These are phyloP conservation scores for Chlorella variabilis DNA, from an alignment of 163 green algal species.

Conservation along the genomic window DNA sequence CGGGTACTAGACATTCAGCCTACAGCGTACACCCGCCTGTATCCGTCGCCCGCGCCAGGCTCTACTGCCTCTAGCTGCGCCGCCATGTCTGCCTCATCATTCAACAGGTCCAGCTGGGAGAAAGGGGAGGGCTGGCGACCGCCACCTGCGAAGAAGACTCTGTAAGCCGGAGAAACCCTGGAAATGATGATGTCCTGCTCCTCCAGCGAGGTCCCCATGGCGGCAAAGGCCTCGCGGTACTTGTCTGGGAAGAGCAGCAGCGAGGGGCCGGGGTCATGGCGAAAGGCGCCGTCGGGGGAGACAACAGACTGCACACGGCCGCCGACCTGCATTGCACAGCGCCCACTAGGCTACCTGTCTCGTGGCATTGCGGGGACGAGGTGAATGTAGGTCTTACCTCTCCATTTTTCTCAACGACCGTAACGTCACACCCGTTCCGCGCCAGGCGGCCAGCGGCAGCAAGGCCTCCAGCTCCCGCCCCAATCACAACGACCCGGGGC, in stretches of 20 bases:
- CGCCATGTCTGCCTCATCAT: conserved; percentile 78
- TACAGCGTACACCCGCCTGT: neutral
- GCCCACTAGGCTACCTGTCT: no score
- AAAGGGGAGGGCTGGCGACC: no score
- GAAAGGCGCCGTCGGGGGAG: conserved; percentile 37
- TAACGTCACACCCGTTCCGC: conserved; percentile 62
- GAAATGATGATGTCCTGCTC: conserved; percentile 53
- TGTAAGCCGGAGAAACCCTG: conserved; percentile 71
- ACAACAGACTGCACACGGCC: conserved; percentile 43
- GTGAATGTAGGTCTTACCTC: conserved; percentile 19
- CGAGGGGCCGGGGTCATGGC: conserved; percentile 79
- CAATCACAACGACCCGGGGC: conserved; percentile 57
- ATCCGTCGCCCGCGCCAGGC: conserved; percentile 58
- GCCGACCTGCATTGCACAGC: conserved; percentile 35
- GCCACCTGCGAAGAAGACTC: conserved; percentile 75
- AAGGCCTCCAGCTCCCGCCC: conserved; percentile 76
- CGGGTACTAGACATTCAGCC: neutral
- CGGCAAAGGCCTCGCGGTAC: conserved; percentile 48
- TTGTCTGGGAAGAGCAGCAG: conserved; percentile 80
- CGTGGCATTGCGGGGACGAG: neutral
- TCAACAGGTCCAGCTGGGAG: conserved; percentile 84
- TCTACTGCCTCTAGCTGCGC: conserved; percentile 79
- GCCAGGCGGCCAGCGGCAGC: conserved; percentile 65
- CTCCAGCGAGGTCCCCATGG: conserved; percentile 49
- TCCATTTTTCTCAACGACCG: conserved; percentile 73